Conservation (phyloP, 345 rosid species). For the Gossypium anomalum region DNA sequence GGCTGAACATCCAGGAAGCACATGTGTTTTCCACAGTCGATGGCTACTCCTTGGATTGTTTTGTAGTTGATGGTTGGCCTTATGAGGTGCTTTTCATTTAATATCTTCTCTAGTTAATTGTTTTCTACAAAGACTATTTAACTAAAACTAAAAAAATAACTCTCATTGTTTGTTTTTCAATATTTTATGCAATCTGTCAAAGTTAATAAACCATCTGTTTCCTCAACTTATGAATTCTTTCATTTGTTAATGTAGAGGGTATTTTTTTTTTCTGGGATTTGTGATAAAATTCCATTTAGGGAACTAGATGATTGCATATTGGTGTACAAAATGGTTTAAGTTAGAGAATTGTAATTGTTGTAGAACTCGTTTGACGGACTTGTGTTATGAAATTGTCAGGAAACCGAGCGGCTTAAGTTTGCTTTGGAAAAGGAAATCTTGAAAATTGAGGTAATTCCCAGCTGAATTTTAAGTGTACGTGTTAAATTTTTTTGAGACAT, state of each 20-base stretch:
- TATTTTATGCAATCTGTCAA: neutral
- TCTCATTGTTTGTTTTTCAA: neutral
- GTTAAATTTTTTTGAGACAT: neutral
- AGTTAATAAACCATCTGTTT: neutral
- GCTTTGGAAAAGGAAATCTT: slow-evolving; percentile 69
- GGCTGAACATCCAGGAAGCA: slow-evolving; percentile 96
- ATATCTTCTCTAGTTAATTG: neutral
- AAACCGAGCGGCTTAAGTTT: slow-evolving; percentile 59
- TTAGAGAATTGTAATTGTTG: neutral
- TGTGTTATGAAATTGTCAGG: slow-evolving; percentile 43
- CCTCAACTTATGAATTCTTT: neutral
- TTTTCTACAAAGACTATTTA: neutral
- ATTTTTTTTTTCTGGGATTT: neutral
- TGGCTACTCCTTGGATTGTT: slow-evolving; percentile 90
- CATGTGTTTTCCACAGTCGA: slow-evolving; percentile 90
- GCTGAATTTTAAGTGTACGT: no score
- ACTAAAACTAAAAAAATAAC: neutral
- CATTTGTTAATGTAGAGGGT: neutral
- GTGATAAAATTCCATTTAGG: neutral
- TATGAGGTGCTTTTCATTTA: slow-evolving; percentile 55
- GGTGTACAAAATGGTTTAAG: neutral
- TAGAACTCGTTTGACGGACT: slow-evolving; percentile 23
- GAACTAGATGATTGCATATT: neutral
- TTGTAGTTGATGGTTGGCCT: slow-evolving; percentile 99
- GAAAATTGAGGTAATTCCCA: slow-evolving; percentile 57